A percentile compares a stretch with the other conserved stretches of the same genome.
Conservation (phyloP, 1,139 yeast species). For the Suhomyces ambrosiae region DNA sequence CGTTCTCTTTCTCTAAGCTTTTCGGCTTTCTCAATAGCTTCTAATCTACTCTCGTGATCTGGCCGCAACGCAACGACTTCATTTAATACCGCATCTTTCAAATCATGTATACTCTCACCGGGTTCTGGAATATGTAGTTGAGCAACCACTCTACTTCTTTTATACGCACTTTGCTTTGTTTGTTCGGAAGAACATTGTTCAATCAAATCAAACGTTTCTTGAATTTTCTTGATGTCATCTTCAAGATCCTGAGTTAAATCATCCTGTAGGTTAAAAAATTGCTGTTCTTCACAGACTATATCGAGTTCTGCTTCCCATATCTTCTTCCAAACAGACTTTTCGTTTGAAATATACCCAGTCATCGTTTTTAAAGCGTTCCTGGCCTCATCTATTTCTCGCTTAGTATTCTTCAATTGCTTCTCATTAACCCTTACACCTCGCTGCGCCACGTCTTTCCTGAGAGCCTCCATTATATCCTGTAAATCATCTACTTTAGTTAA, state of each 20-base stretch:
- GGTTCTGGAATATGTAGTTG: slow-evolving; percentile 60
- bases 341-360: slow-evolving; percentile 63
- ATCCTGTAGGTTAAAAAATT: slow-evolving; percentile 85
- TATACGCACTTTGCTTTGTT: slow-evolving; percentile 36
- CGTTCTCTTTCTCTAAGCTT: slow-evolving; percentile 73
- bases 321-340: slow-evolving; percentile 84
- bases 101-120: slow-evolving; percentile 60
- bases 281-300: slow-evolving; percentile 91
- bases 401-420: slow-evolving; percentile 68
- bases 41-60: slow-evolving; percentile 79
- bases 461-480: slow-evolving; percentile 87
- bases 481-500: slow-evolving; percentile 86
- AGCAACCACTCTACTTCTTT: slow-evolving; percentile 42
- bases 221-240: slow-evolving; percentile 78
- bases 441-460: slow-evolving; percentile 89
- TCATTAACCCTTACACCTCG: slow-evolving; percentile 84
- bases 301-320: slow-evolving; percentile 93
- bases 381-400: slow-evolving; percentile 66
- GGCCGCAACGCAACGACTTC: slow-evolving; percentile 83
- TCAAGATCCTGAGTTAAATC: slow-evolving; percentile 77
- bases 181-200: slow-evolving; percentile 84
- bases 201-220: slow-evolving; percentile 78
- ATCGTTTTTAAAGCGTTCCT: slow-evolving; percentile 52
- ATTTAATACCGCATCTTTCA: slow-evolving; percentile 75
- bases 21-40: slow-evolving; percentile 88